These are phyloP conservation scores for Fusarium sp. DNA, from an alignment of 2,329 filamentous ascomycete genomes.

Conservation along the genomic window DNA sequence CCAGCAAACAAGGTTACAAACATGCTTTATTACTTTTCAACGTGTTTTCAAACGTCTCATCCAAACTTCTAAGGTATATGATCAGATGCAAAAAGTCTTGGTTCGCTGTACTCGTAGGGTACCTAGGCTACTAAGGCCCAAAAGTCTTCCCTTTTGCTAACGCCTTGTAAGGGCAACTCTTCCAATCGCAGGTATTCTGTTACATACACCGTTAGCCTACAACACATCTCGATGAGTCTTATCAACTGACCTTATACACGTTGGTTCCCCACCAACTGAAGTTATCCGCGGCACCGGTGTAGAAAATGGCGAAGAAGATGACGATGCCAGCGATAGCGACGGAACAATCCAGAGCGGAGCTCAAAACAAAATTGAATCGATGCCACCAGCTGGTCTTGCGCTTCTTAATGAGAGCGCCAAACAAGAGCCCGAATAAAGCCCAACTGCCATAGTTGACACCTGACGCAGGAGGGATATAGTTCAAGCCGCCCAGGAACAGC, in stretches of 20 bases:
- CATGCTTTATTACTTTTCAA: not conserved
- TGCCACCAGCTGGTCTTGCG: constrained; percentile 43
- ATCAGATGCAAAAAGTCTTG: no score
- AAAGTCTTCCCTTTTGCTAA: not conserved
- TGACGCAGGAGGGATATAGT: constrained; percentile 46
- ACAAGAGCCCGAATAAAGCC: constrained; percentile 43
- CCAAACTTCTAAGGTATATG: not conserved
- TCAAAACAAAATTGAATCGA: constrained; percentile 45
- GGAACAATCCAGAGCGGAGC: constrained; percentile 44
- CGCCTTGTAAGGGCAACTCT: constrained; percentile 30
- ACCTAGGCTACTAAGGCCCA: not conserved
- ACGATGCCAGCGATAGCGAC: constrained; percentile 45
- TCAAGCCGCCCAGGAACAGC: constrained; percentile 43
- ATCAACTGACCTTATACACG: constrained; percentile 21
- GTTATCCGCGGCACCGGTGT: constrained; percentile 39
- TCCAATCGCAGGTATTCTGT: constrained; percentile 39
- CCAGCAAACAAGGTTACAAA: not conserved
- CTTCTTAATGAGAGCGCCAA: constrained; percentile 39
- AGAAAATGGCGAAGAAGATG: constrained; percentile 47
- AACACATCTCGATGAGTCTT: not conserved
- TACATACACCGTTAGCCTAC: not conserved
- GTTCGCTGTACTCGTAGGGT: no score
- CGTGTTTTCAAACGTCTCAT: no score
- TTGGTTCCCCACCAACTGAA: constrained; percentile 45
- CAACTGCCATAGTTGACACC: constrained; percentile 47